phyloP scores from a whole-genome alignment of 345 rosid genomes.

The Abelmoschus esculentus region DNA sequence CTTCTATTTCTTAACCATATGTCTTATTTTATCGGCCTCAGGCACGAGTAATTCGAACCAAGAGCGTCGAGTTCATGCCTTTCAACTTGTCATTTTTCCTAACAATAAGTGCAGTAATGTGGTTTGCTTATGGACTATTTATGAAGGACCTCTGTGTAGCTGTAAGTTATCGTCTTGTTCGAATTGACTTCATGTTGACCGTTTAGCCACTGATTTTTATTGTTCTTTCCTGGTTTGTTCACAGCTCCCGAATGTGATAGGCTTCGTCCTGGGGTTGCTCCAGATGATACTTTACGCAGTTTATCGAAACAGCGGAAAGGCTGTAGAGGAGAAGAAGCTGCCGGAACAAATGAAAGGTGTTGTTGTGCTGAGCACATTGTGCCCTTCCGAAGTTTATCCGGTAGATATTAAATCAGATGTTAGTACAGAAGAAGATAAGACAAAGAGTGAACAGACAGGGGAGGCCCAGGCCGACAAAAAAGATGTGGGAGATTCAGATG shows the following conservation, averaged over 20 bases:
- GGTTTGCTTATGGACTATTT: conserved; percentile 77
- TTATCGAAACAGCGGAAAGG: conserved; percentile 35
- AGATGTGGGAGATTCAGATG: conserved; percentile 19
- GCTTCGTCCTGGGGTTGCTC: conserved; percentile 57
- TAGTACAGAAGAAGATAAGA: background rate
- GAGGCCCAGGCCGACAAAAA: conserved; percentile 5
- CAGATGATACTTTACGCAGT: conserved; percentile 62
- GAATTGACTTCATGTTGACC: background rate
- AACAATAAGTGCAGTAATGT: conserved; percentile 65
- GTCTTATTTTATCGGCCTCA: background rate
- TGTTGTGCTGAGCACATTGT: conserved; percentile 14
- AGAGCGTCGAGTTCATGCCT: conserved; percentile 94
- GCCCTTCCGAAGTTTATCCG: conserved; percentile 26
- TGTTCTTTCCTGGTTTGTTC: background rate
- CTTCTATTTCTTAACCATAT: background rate
- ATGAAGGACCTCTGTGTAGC: conserved; percentile 55
- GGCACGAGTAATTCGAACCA: conserved; percentile 46
- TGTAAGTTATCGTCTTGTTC: conserved; percentile 34
- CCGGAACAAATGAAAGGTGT: conserved; percentile 25
- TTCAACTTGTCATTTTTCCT: conserved; percentile 71
- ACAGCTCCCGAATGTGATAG: conserved; percentile 74
- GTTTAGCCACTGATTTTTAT: background rate
- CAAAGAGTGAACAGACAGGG: background rate
- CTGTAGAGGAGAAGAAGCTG: conserved; percentile 17
- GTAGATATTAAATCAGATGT: conserved; percentile 9